phyloP scores from a whole-genome alignment of 495 filamentous ascomycete genomes.

The Aspergillus saccharolyticus region DNA sequence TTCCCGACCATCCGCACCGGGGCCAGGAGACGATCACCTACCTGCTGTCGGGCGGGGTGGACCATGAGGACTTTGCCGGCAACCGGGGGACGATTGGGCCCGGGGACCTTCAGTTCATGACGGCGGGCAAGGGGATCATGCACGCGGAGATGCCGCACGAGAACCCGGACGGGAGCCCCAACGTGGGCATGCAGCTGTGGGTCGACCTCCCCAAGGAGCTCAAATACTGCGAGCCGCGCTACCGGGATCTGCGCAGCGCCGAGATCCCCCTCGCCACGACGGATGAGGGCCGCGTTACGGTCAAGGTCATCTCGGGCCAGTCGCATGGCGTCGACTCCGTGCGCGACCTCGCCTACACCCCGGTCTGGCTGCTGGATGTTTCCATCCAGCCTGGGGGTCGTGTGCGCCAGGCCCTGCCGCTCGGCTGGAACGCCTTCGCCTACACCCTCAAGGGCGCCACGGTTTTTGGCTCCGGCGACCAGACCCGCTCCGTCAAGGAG shows the following conservation, averaged over 20 bases:
- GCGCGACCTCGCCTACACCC: slow-evolving; percentile 88
- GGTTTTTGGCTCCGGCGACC: slow-evolving; percentile 57
- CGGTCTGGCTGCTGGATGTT: slow-evolving; percentile 88
- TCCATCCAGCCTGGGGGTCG: slow-evolving; percentile 74
- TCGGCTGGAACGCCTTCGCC: slow-evolving; percentile 86
- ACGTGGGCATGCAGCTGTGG: slow-evolving; percentile 91
- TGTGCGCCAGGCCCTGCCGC: slow-evolving; percentile 66
- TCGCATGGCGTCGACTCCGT: slow-evolving; percentile 79
- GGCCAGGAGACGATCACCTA: slow-evolving; percentile 91
- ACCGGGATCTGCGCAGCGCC: slow-evolving; percentile 69
- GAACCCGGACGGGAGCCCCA: slow-evolving; percentile 68
- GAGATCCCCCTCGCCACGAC: slow-evolving; percentile 71
- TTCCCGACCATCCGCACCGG: slow-evolving; percentile 79
- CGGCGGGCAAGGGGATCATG: slow-evolving; percentile 86
- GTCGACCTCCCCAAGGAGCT: slow-evolving; percentile 80
- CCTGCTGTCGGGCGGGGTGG: slow-evolving; percentile 72
- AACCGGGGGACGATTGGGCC: slow-evolving; percentile 78
- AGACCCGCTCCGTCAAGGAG: slow-evolving; percentile 54
- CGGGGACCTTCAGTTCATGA: slow-evolving; percentile 97
- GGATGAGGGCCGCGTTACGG: slow-evolving; percentile 65
- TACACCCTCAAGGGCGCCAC: slow-evolving; percentile 72
- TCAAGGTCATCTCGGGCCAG: slow-evolving; percentile 88
- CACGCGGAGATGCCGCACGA: slow-evolving; percentile 94
- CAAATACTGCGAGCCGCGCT: slow-evolving; percentile 86
- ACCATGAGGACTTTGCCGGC: slow-evolving; percentile 95